Percentiles rank a stretch among this genome's conserved stretches.
Evolutionary conservation across 2,329 filamentous ascomycete genomes (phyloP).

Genomic region (Bisporella sp.): DNA sequence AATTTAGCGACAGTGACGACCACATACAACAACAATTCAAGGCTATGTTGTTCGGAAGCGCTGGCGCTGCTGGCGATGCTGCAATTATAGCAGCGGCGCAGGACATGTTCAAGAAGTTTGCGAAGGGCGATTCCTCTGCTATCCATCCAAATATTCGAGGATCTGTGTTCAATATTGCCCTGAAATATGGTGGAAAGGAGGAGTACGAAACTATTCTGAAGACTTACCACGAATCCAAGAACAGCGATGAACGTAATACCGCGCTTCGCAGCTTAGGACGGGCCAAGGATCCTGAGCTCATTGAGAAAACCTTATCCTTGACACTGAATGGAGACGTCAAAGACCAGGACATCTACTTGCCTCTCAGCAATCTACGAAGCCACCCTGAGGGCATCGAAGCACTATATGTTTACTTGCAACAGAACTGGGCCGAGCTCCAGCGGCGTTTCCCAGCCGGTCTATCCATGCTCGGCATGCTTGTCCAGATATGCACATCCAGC

Average conservation of each 20-base stretch:
- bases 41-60: slow-evolving; percentile 77
- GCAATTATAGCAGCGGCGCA: slow-evolving; percentile 72
- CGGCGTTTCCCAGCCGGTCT: slow-evolving; percentile 80
- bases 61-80: slow-evolving; percentile 75
- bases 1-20: slow-evolving; percentile 75
- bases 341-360: slow-evolving; percentile 91
- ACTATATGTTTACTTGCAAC: slow-evolving; percentile 75
- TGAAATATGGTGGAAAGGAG: slow-evolving; percentile 78
- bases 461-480: slow-evolving; percentile 77
- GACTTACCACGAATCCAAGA: slow-evolving; percentile 67
- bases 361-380: slow-evolving; percentile 68
- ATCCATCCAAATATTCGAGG: slow-evolving; percentile 88
- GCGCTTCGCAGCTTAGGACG: slow-evolving; percentile 79
- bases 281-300: slow-evolving; percentile 69
- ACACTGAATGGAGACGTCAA: slow-evolving; percentile 77
- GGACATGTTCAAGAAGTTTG: slow-evolving; percentile 85
- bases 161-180: slow-evolving; percentile 76
- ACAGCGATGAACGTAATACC: slow-evolving; percentile 85
- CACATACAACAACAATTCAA: slow-evolving; percentile 95
- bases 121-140: slow-evolving; percentile 68
- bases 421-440: slow-evolving; percentile 80
- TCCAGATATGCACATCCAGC: slow-evolving; percentile 72
- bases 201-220: slow-evolving; percentile 78
- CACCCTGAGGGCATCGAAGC: slow-evolving; percentile 73
- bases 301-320: slow-evolving; percentile 71